Conservation (phyloP, 108 stramenopile species). For the Phaeodactylum tricornutum region DNA sequence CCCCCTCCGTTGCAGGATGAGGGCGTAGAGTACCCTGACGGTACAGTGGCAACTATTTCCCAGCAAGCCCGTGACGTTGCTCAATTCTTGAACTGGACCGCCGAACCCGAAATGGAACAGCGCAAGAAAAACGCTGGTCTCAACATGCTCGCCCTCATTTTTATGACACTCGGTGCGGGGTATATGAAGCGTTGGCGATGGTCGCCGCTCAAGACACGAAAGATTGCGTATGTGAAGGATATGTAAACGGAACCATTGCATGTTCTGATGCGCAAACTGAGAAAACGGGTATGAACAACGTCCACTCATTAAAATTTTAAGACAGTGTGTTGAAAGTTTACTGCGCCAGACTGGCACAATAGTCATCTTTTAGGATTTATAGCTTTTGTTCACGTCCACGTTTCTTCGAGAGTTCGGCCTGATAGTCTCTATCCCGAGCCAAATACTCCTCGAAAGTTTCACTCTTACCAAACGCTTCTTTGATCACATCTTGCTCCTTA, state of each 20-base stretch:
- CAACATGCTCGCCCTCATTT: constrained; percentile 72
- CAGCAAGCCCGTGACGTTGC: constrained; percentile 89
- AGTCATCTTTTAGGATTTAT: too few species aligned
- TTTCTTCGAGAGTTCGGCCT: constrained; percentile 10
- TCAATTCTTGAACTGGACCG: constrained; percentile 81
- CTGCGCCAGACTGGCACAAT: too few species aligned
- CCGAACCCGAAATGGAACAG: constrained; percentile 97
- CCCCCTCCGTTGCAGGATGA: constrained; percentile 95
- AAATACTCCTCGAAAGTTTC: constrained; percentile 73
- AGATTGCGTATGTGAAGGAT: constrained; percentile 91
- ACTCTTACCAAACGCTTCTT: constrained; percentile 49
- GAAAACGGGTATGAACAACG: too few species aligned
- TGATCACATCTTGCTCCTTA: constrained; percentile 50
- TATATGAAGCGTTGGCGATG: constrained; percentile 99
- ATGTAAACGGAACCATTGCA: too few species aligned
- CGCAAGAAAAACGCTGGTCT: constrained; percentile 94
- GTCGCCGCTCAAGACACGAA: constrained; percentile 92
- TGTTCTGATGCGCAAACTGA: too few species aligned
- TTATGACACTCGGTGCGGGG: constrained; percentile 79
- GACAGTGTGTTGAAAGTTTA: too few species aligned
- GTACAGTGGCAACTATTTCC: constrained; percentile 92
- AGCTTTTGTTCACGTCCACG: neutral
- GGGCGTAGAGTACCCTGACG: constrained; percentile 96
- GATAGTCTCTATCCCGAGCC: constrained; percentile 46
- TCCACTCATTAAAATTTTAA: too few species aligned